Conservation (phyloP, 2,329 filamentous ascomycete genomes). For the Aspergillus neotritici region DNA sequence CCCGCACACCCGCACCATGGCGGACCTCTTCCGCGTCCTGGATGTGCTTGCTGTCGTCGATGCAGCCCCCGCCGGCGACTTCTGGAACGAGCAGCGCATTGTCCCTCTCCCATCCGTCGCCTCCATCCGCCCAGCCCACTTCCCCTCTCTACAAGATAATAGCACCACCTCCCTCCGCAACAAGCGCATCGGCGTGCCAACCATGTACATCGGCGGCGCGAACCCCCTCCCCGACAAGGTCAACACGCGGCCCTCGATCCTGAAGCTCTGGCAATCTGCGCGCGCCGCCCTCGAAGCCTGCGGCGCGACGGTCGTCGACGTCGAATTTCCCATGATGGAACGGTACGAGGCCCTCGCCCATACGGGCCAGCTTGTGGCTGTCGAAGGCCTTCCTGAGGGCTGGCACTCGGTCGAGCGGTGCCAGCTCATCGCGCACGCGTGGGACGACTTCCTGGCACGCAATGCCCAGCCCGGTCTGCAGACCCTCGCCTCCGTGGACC, state of each 20-base stretch:
- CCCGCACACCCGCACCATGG: slow-evolving; percentile 48
- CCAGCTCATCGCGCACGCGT: slow-evolving; percentile 47
- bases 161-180: slow-evolving; percentile 32
- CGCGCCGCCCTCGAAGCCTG: slow-evolving; percentile 21
- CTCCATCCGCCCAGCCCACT: slow-evolving; percentile 29
- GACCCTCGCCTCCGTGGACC: slow-evolving; percentile 39
- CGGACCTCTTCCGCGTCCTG: slow-evolving; percentile 48
- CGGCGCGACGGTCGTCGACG: slow-evolving; percentile 30
- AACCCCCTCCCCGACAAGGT: slow-evolving; percentile 28
- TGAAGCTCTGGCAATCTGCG: slow-evolving; percentile 32
- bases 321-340: slow-evolving; percentile 29
- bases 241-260: slow-evolving; percentile 33
- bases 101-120: slow-evolving; percentile 36
- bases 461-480: slow-evolving; percentile 39
- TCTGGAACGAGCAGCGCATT: slow-evolving; percentile 50
- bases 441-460: slow-evolving; percentile 47
- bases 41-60: slow-evolving; percentile 46
- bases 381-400: slow-evolving; percentile 38
- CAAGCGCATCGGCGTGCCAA: slow-evolving; percentile 46
- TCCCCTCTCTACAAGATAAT: slow-evolving; percentile 25
- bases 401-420: slow-evolving; percentile 47
- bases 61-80: slow-evolving; percentile 42
- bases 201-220: slow-evolving; percentile 46
- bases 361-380: slow-evolving; percentile 33
- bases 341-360: slow-evolving; percentile 32